Base-by-base conservation (phyloP, 2,329 filamentous ascomycete genomes). In the Penicillium janthinellum region DNA sequence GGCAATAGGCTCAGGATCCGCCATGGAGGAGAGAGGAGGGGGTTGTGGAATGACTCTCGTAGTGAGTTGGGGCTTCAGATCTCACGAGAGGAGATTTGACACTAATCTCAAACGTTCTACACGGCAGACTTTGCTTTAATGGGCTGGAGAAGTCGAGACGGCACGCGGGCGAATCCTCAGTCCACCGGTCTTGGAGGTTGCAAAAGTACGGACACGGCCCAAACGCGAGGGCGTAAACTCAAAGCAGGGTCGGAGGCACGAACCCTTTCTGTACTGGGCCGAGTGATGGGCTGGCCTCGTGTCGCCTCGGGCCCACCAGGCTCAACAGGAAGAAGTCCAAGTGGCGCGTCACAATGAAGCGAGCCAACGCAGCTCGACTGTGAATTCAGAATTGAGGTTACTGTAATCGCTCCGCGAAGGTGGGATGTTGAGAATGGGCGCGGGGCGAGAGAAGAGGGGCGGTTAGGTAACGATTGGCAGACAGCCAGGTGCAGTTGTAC, bases 51-150 rank as follows among this genome's bases (percentile, higher is more conserved):
- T 38, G 48, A 35, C 34, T 8, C 31, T 37, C 7, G 31, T 31
- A 31, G 31, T 31, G 48, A 52, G 37, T 25, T 39, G 20, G 20
- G 34, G 7, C 28, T 39, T 25, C 34, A 28, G 20, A 38, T n/a
- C 20, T 14, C 17, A n/a, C 15, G 25, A 15, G 25, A 47, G 44
- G 47, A 15, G 25, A 31, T 14, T 49, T 49, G 22, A 49, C 47
- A 48, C 44, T 17, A 31, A 11, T 48, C 47, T 49, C 47, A 35
- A 49, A 49, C 47, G 28, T 49, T 49, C 47, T 20, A 17, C 47
- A 53, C 51, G 51, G 51, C 37, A 53, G 38, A 35, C 51, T 53
- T 53, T 53, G 51, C 38, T 53, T 53, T 53, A 53, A 53, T 53
- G 51, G 49, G 35, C 34, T 22, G 35, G 34, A n/a, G 35, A 41